Evolutionary conservation across 225 moss, liverwort and hornwort species (phyloP).

Genomic region (Physcomitrellopsis africana): DNA sequence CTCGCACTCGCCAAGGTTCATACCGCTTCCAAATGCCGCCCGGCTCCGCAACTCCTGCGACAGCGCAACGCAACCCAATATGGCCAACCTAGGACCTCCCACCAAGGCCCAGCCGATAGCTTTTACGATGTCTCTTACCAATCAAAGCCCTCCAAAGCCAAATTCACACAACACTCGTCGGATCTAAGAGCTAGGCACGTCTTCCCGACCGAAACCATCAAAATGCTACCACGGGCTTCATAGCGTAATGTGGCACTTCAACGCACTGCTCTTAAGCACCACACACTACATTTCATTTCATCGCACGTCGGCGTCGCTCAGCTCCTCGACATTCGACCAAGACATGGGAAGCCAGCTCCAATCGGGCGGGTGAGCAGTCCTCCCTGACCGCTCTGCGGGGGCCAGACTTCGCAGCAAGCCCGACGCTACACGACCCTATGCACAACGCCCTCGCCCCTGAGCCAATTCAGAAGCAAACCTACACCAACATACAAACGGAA

Average conservation of each 20-base stretch:
- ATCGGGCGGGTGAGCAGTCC: background rate
- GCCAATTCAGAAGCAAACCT: background rate
- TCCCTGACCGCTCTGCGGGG: background rate
- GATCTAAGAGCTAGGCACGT: constrained; percentile 7
- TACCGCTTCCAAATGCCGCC: constrained; percentile 10
- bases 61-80: constrained; percentile 3
- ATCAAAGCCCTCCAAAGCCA: background rate
- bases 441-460: background rate
- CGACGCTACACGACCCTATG: background rate
- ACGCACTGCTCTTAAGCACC: background rate
- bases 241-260: background rate
- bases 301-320: background rate
- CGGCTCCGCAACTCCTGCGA: constrained; percentile 19
- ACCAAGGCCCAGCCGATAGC: constrained; percentile 1
- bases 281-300: constrained; percentile 7
- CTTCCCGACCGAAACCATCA: background rate
- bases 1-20: constrained; percentile 27
- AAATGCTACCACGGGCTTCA: background rate
- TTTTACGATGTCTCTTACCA: background rate
- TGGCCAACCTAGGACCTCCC: constrained; percentile 23
- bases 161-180: constrained; percentile 3
- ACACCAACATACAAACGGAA: background rate
- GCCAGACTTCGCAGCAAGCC: background rate
- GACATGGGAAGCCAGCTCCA: too few relatives aligned
- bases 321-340: background rate